Evolutionary conservation across 345 rosid genomes (phyloP).

Genomic region (Sisymbrium irio): DNA sequence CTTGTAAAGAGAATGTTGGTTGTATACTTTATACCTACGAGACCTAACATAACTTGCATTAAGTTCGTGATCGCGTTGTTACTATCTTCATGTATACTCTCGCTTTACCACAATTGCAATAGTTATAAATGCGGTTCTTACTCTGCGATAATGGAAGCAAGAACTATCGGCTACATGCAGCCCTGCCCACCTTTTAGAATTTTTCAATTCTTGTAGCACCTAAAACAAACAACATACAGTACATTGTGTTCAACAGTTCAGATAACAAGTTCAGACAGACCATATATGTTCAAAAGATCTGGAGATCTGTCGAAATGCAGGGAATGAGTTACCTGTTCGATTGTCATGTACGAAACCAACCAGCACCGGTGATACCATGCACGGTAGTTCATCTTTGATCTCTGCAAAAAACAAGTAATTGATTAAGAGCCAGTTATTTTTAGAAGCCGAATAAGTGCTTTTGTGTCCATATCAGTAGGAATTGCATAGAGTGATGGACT

Average conservation of each 20-base stretch:
- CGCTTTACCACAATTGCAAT: not conserved
- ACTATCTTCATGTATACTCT: not conserved
- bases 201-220: constrained; percentile 70
- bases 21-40: not conserved
- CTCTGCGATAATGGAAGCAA: constrained; percentile 85
- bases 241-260: not conserved
- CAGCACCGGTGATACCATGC: constrained; percentile 99
- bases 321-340: constrained; percentile 55
- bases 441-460: not conserved
- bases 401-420: constrained; percentile 42
- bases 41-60: not conserved
- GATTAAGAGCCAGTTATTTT: not conserved
- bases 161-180: constrained; percentile 86
- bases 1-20: not conserved
- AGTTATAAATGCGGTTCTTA: constrained; percentile 33
- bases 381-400: constrained; percentile 93
- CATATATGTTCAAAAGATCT: not conserved
- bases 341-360: constrained; percentile 76
- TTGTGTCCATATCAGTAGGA: not conserved
- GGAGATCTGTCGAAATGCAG: not conserved
- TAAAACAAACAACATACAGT: constrained; percentile 31
- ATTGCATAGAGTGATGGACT: constrained; percentile 5
- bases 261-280: not conserved
- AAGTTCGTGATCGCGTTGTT: not conserved
- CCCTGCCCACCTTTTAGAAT: constrained; percentile 71